phyloP scores from a whole-genome alignment of 306 rosid genomes.

The Prunus davidiana region DNA sequence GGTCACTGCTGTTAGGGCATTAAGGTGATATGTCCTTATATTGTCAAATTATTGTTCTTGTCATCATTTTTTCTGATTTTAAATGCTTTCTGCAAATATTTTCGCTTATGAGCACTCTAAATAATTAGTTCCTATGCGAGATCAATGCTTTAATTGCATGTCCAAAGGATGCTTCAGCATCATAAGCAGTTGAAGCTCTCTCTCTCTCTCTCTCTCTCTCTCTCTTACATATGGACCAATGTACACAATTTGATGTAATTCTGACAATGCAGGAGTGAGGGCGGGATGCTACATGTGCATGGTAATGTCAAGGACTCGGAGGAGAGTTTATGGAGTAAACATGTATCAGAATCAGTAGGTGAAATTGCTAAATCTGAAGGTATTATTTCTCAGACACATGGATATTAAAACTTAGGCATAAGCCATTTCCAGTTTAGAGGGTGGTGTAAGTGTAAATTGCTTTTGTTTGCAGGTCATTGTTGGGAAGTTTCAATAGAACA shows the following conservation, averaged over 20 bases:
- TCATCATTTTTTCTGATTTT: neutral
- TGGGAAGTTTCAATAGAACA: conserved; percentile 80
- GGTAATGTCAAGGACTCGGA: conserved; percentile 77
- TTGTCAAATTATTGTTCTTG: neutral
- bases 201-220: conserved; percentile 14
- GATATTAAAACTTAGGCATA: no score
- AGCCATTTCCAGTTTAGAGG: neutral
- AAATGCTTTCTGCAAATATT: neutral
- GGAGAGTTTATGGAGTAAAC: conserved; percentile 60
- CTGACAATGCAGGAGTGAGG: conserved; percentile 60
- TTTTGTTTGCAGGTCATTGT: conserved; percentile 48
- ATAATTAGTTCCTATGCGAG: no score
- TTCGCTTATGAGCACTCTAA: neutral
- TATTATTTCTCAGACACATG: conserved; percentile 13
- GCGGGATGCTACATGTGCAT: conserved; percentile 81
- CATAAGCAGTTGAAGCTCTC: conserved; percentile 3
- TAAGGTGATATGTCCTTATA: conserved; percentile 54
- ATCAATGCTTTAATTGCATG: no score
- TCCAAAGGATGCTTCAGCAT: no score
- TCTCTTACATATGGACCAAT: neutral
- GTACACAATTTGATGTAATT: conserved; percentile 10
- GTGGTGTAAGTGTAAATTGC: neutral
- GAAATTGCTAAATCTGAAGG: conserved; percentile 82
- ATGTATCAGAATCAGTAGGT: conserved; percentile 49
- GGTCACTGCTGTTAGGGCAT: conserved; percentile 80